These are phyloP conservation scores for Naganishia friedmannii DNA, from an alignment of 768 basidiomycete genomes.

Conservation along the genomic window DNA sequence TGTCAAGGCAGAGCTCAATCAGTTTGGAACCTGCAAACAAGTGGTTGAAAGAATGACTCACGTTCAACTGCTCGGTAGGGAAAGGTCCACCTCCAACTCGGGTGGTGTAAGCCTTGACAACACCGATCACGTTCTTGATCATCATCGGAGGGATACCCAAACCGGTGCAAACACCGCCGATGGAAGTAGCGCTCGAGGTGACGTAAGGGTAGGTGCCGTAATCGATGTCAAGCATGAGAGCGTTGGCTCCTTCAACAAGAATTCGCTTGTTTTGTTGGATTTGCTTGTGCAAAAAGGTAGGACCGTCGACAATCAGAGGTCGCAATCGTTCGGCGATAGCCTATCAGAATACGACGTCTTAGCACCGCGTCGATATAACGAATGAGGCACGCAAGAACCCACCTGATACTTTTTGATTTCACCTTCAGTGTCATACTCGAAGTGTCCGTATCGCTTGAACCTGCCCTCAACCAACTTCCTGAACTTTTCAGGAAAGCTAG, in stretches of 20 bases:
- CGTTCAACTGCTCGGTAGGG: slow-evolving; percentile 90
- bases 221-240: slow-evolving; percentile 96
- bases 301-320: slow-evolving; percentile 86
- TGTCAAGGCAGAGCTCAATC: slow-evolving; percentile 43
- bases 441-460: slow-evolving; percentile 95
- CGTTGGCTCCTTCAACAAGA: slow-evolving; percentile 96
- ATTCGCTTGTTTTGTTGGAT: slow-evolving; percentile 71
- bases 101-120: slow-evolving; percentile 97
- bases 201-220: slow-evolving; percentile 98
- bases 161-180: slow-evolving; percentile 95
- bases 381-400: slow-evolving; percentile 26
- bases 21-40: not conserved
- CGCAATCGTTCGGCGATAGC: slow-evolving; percentile 74
- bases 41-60: slow-evolving; percentile 51
- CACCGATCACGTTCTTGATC: slow-evolving; percentile 83
- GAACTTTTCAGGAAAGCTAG: slow-evolving; percentile 84
- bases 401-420: slow-evolving; percentile 93
- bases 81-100: slow-evolving; percentile 98
- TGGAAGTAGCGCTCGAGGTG: slow-evolving; percentile 86
- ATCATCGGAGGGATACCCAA: slow-evolving; percentile 90
- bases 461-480: slow-evolving; percentile 91
- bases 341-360: slow-evolving; percentile 53
- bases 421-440: slow-evolving; percentile 96
- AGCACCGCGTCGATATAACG: not conserved
- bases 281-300: slow-evolving; percentile 77